Conservation (phyloP, 371 early-diverging fungal genomes). For the Astathelohania contejeani region DNA sequence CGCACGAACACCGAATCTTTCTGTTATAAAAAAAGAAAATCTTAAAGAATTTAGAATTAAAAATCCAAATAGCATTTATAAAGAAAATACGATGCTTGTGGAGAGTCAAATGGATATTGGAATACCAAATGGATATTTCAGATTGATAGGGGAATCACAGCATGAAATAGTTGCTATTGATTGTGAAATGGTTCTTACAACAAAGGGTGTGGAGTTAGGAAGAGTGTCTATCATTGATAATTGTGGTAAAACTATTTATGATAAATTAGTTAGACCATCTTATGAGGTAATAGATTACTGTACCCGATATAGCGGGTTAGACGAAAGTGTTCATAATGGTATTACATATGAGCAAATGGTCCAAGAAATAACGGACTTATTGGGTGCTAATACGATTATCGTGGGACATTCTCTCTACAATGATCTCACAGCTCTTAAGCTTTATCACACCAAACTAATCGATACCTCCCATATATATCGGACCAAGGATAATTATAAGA, state of each 20-base stretch:
- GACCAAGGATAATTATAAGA: conserved; percentile 31
- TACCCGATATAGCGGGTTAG: conserved; percentile 45
- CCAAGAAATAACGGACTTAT: conserved; percentile 31
- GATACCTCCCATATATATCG: conserved; percentile 47
- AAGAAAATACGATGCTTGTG: not conserved
- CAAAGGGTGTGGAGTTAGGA: conserved; percentile 38
- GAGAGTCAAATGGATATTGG: not conserved
- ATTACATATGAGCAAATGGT: conserved; percentile 20
- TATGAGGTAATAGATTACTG: conserved; percentile 39
- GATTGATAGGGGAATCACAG: not conserved
- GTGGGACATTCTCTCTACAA: conserved; percentile 50
- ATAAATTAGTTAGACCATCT: conserved; percentile 42
- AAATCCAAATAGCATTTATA: not conserved
- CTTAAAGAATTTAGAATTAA: not conserved
- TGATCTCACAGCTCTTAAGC: conserved; percentile 36
- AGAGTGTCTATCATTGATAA: conserved; percentile 40
- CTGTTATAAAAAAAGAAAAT: not conserved
- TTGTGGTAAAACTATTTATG: conserved; percentile 35
- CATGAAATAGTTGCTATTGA: conserved; percentile 37
- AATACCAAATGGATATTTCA: not conserved
- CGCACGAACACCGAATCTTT: not conserved
- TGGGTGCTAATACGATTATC: conserved; percentile 46
- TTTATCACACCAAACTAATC: conserved; percentile 46
- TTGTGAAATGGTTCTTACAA: conserved; percentile 49
- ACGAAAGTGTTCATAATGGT: conserved; percentile 11